Evolutionary conservation across 306 rosid genomes (phyloP), one percentile per base, ranked within the genome.

Genomic region (Quercus bicolor): DNA sequence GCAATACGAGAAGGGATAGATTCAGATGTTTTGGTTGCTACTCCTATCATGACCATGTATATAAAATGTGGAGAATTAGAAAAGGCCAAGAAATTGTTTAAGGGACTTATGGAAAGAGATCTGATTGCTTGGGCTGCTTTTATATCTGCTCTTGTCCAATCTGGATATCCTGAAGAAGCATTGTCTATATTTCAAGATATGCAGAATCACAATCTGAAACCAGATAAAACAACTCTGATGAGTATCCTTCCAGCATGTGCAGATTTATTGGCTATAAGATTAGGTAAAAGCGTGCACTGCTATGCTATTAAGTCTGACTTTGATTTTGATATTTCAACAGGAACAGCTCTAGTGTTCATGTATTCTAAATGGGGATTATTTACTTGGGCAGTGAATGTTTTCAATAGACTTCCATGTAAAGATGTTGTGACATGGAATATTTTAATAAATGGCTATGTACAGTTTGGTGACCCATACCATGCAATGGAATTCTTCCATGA

Each of bases 351-450:
- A 62, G 56, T 90, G 61, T 82, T 89, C 57, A 88, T 90, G 93
- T 92, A 92, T 82, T 81, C 81, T 59, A 88, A 72, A 83, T 87
- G 84, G 68, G 78, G 86, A 69, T 75, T 76, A 53, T 86, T 81
- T 64, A 64, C 73, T 29, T 60, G 72, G 59, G 90, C 94, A 18
- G 51, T 74, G 78, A 61, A 5, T 16, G 21, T 92, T 29, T 88
- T 92, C 87, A 56, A 84, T 54, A 81, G 83, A 83, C 71, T 88
- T 83, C 84, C 77, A 5, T 66, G 69, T 68, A 90, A 73, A 86
- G 97, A 92, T 80, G 69, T 86, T 73, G 88, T 90, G 74, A 86
- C 90, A 21, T 92, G 97, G 94, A 92, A 92, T 87, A 80, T 88
- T 43, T 72, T 87, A 85, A 88, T 92, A 61, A 90, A 79, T 59